A percentile compares a stretch with the other conserved stretches of the same genome.
These are phyloP conservation scores for Ormosia semicastrata DNA, from an alignment of 306 rosid species.

Conservation along the genomic window DNA sequence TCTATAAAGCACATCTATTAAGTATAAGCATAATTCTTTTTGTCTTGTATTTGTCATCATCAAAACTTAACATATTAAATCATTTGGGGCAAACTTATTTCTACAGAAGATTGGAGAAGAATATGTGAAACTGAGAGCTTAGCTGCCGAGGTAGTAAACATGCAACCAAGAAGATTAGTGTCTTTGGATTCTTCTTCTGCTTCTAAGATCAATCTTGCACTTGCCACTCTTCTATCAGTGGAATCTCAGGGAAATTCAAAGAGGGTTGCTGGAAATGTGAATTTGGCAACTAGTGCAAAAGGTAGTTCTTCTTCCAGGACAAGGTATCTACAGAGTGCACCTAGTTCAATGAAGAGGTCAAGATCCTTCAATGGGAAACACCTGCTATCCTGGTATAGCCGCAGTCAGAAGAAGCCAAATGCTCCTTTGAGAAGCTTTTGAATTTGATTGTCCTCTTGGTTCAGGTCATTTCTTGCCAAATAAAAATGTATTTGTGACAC, in stretches of 20 bases:
- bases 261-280: slow-evolving; percentile 25
- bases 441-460: background rate
- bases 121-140: slow-evolving; percentile 15
- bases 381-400: slow-evolving; percentile 30
- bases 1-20: too few relatives aligned
- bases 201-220: slow-evolving; percentile 41
- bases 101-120: background rate
- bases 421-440: slow-evolving; percentile 59
- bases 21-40: too few relatives aligned
- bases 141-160: background rate
- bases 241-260: slow-evolving; percentile 28
- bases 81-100: too few relatives aligned
- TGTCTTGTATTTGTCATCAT: too few relatives aligned
- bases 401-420: slow-evolving; percentile 40
- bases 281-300: slow-evolving; percentile 14
- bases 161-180: slow-evolving; percentile 59
- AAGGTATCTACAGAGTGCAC: slow-evolving; percentile 25
- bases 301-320: slow-evolving; percentile 41
- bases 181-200: slow-evolving; percentile 63
- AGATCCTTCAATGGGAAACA: slow-evolving; percentile 61
- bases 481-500: slow-evolving; percentile 16
- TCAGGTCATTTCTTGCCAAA: background rate
- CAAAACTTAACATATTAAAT: too few relatives aligned
- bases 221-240: slow-evolving; percentile 10
- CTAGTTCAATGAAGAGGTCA: slow-evolving; percentile 62